Evolutionary conservation across 2,329 filamentous ascomycete genomes (phyloP).

Genomic region (Penicillium sp.): DNA sequence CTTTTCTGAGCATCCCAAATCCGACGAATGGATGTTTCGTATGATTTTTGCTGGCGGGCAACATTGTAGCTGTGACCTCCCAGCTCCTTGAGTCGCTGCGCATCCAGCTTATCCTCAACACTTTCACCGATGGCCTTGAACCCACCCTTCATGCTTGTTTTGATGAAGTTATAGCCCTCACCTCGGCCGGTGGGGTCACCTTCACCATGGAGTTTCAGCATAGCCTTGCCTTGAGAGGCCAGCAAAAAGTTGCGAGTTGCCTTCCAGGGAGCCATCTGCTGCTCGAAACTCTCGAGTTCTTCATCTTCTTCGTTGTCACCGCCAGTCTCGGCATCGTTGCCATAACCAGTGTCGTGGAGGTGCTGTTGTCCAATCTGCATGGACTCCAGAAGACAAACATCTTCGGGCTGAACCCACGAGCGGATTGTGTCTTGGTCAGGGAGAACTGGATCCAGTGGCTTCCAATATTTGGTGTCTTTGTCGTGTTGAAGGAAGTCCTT

Average conservation of each 20-base stretch:
- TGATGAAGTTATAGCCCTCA: slow-evolving; percentile 93
- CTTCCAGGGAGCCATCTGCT: slow-evolving; percentile 92
- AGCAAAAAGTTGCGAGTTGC: slow-evolving; percentile 96
- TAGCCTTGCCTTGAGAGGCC: slow-evolving; percentile 89
- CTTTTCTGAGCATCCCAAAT: slow-evolving; percentile 89
- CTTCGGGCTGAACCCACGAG: slow-evolving; percentile 88
- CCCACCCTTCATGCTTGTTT: slow-evolving; percentile 97
- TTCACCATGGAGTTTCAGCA: slow-evolving; percentile 91
- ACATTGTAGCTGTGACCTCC: slow-evolving; percentile 98
- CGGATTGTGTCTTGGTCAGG: slow-evolving; percentile 80
- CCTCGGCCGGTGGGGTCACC: slow-evolving; percentile 93
- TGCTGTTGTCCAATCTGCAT: slow-evolving; percentile 96
- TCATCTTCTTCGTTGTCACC: slow-evolving; percentile 62
- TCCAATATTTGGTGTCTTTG: slow-evolving; percentile 85
- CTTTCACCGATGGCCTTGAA: slow-evolving; percentile 89
- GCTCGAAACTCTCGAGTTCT: slow-evolving; percentile 72
- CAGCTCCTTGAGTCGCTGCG: slow-evolving; percentile 64
- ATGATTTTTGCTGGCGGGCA: slow-evolving; percentile 85
- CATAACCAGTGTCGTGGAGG: slow-evolving; percentile 86
- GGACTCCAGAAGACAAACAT: slow-evolving; percentile 88
- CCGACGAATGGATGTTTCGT: slow-evolving; percentile 83
- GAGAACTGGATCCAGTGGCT: slow-evolving; percentile 66
- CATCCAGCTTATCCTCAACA: slow-evolving; percentile 80
- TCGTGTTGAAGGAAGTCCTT: slow-evolving; percentile 94
- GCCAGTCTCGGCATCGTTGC: slow-evolving; percentile 64